These are phyloP conservation scores for Penicillium silybi DNA, from an alignment of 495 filamentous ascomycete genomes.

Conservation along the genomic window DNA sequence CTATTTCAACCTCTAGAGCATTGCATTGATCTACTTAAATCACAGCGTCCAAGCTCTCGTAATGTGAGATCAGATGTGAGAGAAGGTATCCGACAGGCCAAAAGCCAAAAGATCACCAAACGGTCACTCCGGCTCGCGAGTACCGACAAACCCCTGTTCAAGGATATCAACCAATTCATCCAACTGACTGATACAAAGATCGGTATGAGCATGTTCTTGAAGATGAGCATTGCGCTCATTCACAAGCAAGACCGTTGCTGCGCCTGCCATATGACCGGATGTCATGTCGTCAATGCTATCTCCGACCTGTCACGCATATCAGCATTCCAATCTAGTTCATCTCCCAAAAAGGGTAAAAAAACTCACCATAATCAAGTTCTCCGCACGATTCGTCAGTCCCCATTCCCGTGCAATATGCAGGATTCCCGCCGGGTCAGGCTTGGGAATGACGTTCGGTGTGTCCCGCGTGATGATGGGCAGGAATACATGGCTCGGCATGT, in stretches of 20 bases:
- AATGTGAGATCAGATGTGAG: background rate
- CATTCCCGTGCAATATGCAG: slow-evolving; percentile 75
- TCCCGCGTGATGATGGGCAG: slow-evolving; percentile 82
- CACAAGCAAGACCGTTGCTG: slow-evolving; percentile 81
- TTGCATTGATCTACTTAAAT: background rate
- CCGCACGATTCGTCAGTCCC: slow-evolving; percentile 54
- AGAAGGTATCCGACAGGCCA: background rate
- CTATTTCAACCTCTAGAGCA: background rate
- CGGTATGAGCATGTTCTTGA: slow-evolving; percentile 72
- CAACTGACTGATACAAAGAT: slow-evolving; percentile 59
- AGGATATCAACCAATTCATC: slow-evolving; percentile 70
- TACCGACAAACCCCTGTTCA: slow-evolving; percentile 58
- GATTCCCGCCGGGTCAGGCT: slow-evolving; percentile 85
- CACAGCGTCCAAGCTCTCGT: background rate
- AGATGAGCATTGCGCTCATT: slow-evolving; percentile 77
- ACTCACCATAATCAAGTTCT: slow-evolving; percentile 55
- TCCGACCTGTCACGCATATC: slow-evolving; percentile 54
- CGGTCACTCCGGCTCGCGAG: slow-evolving; percentile 16
- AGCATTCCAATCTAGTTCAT: background rate
- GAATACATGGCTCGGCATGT: slow-evolving; percentile 64
- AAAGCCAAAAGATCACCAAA: background rate
- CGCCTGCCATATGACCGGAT: slow-evolving; percentile 77
- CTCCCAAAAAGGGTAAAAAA: background rate
- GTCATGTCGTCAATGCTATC: slow-evolving; percentile 95
- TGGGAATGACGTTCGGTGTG: slow-evolving; percentile 63